Conservation (phyloP, 495 filamentous ascomycete genomes). For the Aspergillus asperescens region DNA sequence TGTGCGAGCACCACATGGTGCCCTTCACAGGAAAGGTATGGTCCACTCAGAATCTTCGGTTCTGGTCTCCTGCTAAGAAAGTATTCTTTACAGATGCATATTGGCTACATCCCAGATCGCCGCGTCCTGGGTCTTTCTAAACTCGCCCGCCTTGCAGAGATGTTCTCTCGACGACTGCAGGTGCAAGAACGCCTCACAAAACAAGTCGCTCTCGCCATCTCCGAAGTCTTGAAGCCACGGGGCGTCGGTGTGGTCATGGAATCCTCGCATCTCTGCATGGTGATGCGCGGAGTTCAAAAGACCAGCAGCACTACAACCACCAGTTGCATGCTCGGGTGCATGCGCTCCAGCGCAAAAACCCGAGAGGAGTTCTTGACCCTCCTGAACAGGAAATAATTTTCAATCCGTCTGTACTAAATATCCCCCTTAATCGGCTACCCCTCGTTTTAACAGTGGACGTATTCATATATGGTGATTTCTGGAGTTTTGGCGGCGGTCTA, state of each 20-base stretch:
- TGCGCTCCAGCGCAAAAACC: conserved; percentile 87
- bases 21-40: conserved; percentile 89
- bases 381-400: conserved; percentile 53
- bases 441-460: conserved; percentile 26
- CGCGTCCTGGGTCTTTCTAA: conserved; percentile 94
- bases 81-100: conserved; percentile 70
- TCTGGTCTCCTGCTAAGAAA: conserved; percentile 9
- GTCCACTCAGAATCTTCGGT: background rate
- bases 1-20: conserved; percentile 97
- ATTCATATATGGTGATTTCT: conserved; percentile 17
- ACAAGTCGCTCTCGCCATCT: conserved; percentile 90
- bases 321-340: conserved; percentile 92
- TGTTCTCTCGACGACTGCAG: conserved; percentile 91
- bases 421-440: conserved; percentile 14
- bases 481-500: conserved; percentile 39
- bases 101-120: conserved; percentile 86
- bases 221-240: conserved; percentile 81
- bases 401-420: conserved; percentile 12
- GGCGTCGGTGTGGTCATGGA: conserved; percentile 98
- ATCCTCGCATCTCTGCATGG: conserved; percentile 97
- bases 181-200: conserved; percentile 94
- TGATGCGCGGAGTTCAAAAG: conserved; percentile 92
- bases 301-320: conserved; percentile 81
- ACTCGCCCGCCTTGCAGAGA: conserved; percentile 89
- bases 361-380: conserved; percentile 90